Conservation (phyloP, 345 rosid species). For the Lepidium africanum region DNA sequence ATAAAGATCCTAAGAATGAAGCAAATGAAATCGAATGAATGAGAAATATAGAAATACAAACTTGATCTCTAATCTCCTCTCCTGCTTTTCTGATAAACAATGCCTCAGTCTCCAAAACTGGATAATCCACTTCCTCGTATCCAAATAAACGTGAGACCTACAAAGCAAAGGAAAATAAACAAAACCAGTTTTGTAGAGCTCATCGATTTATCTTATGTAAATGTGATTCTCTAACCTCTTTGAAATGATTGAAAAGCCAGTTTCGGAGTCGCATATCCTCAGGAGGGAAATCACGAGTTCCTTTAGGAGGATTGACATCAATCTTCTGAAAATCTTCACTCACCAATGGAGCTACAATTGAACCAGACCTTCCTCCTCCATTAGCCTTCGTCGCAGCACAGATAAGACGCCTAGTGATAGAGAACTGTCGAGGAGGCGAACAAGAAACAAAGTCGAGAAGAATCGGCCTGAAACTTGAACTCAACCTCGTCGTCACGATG, state of each 20-base stretch:
- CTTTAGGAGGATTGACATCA: slow-evolving; percentile 87
- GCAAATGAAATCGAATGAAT: background rate
- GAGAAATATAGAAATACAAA: slow-evolving; percentile 15
- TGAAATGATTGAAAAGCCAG: slow-evolving; percentile 84
- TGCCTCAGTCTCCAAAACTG: slow-evolving; percentile 82
- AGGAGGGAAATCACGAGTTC: slow-evolving; percentile 91
- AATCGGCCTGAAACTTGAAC: slow-evolving; percentile 32
- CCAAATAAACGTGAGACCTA: slow-evolving; percentile 74
- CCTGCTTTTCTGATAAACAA: slow-evolving; percentile 87
- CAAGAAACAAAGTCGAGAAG: slow-evolving; percentile 5
- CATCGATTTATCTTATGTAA: background rate
- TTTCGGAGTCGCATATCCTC: slow-evolving; percentile 90
- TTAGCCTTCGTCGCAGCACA: slow-evolving; percentile 31
- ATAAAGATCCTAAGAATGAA: background rate
- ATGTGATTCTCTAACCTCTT: slow-evolving; percentile 42
- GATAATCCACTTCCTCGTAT: slow-evolving; percentile 87
- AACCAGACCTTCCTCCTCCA: slow-evolving; percentile 55
- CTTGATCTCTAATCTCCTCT: slow-evolving; percentile 93
- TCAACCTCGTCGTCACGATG: slow-evolving; percentile 20
- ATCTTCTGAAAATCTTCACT: slow-evolving; percentile 47
- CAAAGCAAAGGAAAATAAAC: background rate
- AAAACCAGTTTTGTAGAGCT: background rate
- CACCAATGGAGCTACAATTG: slow-evolving; percentile 39
- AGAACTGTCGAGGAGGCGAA: slow-evolving; percentile 2
- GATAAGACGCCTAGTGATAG: slow-evolving; percentile 24